phyloP scores from a whole-genome alignment of 495 filamentous ascomycete genomes.

The Xylaria grammica region DNA sequence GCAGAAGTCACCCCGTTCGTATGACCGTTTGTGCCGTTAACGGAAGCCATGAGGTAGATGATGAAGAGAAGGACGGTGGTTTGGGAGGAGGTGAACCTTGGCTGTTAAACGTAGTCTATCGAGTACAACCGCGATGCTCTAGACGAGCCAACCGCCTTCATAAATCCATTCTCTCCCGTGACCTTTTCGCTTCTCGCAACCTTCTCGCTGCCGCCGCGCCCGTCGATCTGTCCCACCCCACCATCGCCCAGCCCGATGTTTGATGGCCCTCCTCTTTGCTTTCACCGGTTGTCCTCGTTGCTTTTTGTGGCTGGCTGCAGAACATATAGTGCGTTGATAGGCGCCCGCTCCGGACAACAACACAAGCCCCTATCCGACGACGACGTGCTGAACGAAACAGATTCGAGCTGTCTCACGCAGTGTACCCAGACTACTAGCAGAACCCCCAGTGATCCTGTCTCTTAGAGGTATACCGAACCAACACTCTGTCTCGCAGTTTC shows the following conservation, averaged over 20 bases:
- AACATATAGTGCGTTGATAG: not conserved
- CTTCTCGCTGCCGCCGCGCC: not conserved
- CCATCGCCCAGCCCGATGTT: not conserved
- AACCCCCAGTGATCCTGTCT: no score
- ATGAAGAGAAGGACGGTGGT: not conserved
- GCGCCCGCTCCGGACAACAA: not conserved
- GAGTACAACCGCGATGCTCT: not conserved
- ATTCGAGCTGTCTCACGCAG: no score
- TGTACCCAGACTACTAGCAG: no score
- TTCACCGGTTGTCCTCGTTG: not conserved
- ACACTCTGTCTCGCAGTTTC: constrained; percentile 1
- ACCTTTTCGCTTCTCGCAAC: not conserved
- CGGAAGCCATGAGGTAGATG: constrained; percentile 2
- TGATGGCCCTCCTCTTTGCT: not conserved
- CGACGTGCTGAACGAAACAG: no score
- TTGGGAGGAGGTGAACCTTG: not conserved
- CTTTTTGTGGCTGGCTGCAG: not conserved
- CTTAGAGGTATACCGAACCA: no score
- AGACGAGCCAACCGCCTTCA: not conserved
- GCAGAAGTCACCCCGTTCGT: constrained; percentile 4
- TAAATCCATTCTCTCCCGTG: not conserved
- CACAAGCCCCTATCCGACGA: no score
- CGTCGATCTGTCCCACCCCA: constrained; percentile 1
- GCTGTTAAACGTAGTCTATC: not conserved
- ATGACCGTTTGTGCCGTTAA: not conserved